Base-by-base conservation (phyloP, 1,139 yeast species). In the Protomyces inouyei region DNA sequence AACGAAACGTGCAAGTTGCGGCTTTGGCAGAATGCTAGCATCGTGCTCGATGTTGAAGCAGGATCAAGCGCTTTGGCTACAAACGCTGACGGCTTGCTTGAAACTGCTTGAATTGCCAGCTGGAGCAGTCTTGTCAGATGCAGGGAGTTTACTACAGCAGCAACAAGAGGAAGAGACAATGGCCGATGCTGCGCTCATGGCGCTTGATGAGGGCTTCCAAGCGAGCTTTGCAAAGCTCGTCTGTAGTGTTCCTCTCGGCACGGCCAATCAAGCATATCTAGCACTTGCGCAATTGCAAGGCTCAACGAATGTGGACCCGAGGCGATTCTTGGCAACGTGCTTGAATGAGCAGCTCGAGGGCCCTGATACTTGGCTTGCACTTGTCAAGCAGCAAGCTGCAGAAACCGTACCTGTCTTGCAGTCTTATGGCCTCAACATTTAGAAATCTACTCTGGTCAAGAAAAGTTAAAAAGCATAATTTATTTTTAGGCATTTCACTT, bases 241-340 rank as follows among this genome's bases (percentile, higher is more conserved):
- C 12, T 43, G 48, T 23, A 43, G 48, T 43, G 48, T 9, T 10
- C 48, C 48, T 2, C 23, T 43, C 5, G 83, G 82, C 1, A 82
- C 89, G 1, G 85, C 92, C 56, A 81, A 83, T 69, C 97, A 93
- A 74, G 96, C 97, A 1, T 75, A 85, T 40, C 80, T 85, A 1
- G 77, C 77, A 37, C 74, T 85, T 28, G 75, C 74, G 64, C 48
- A 18, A 16, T 10, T 43, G 21, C 48, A 43, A 10, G 25, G 48
- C 14, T 12, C 12, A 23, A 21, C 23, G 9, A 12, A 43, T 10
- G 48, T n/a, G 23, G 73, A 79, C 52, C 73, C 79, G 1, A 75
- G 73, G 68, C 68, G 70, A 32, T 80, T 73, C 69, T 76, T 81
- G 61, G 72, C 77, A 3, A 43, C 25, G 3, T 43, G 48, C 23